These are phyloP conservation scores for Neofusicoccum sp. DNA, from an alignment of 2,329 filamentous ascomycete genomes.

Conservation along the genomic window DNA sequence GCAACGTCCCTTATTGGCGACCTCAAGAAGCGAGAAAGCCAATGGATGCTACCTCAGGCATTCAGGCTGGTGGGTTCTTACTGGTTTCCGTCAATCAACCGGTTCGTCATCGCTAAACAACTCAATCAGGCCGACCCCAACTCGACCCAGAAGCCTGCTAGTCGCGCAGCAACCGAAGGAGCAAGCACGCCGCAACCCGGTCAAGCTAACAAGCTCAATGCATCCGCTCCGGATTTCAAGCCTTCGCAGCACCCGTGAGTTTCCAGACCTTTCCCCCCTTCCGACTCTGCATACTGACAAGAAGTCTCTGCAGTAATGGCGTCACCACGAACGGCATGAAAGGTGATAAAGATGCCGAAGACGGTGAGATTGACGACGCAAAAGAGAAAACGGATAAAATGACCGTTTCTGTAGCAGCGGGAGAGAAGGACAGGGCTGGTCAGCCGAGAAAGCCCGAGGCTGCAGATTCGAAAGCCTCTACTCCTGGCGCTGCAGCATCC, in stretches of 20 bases:
- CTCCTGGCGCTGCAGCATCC: not conserved
- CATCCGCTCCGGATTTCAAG: slow-evolving; percentile 65
- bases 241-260: slow-evolving; percentile 38
- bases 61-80: slow-evolving; percentile 62
- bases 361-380: slow-evolving; percentile 69
- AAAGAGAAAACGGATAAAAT: slow-evolving; percentile 29
- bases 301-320: slow-evolving; percentile 30
- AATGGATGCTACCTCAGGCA: slow-evolving; percentile 72
- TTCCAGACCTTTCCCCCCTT: not conserved
- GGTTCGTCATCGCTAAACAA: not conserved
- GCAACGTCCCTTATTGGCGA: slow-evolving; percentile 70
- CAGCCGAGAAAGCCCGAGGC: not conserved
- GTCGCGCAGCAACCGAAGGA: slow-evolving; percentile 29
- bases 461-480: slow-evolving; percentile 17
- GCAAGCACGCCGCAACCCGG: slow-evolving; percentile 45
- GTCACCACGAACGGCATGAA: slow-evolving; percentile 28
- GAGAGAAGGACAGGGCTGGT: not conserved
- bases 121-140: slow-evolving; percentile 7
- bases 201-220: slow-evolving; percentile 45
- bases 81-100: not conserved
- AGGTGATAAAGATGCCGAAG: slow-evolving; percentile 58
- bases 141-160: slow-evolving; percentile 28
- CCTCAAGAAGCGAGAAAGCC: slow-evolving; percentile 63
- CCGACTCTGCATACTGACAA: not conserved
- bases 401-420: slow-evolving; percentile 21